phyloP scores from a whole-genome alignment of 345 rosid species.

The Angophora floribunda region DNA sequence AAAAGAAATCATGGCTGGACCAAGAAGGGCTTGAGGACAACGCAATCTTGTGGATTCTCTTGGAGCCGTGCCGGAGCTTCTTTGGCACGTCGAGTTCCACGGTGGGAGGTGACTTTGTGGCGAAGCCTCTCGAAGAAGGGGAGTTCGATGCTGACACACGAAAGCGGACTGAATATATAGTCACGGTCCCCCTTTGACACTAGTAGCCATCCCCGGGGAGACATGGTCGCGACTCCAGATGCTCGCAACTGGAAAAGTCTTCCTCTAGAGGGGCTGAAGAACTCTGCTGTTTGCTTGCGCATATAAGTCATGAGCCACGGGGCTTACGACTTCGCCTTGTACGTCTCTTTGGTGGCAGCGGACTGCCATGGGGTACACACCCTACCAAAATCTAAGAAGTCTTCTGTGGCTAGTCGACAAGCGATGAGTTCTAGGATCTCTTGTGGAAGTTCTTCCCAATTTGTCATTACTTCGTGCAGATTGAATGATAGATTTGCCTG shows the following conservation, averaged over 20 bases:
- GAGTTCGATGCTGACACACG: not conserved
- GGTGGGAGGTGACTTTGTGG: not conserved
- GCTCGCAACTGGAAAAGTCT: not conserved
- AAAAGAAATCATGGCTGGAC: too few relatives aligned
- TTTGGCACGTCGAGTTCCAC: too few relatives aligned
- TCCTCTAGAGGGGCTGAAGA: not conserved
- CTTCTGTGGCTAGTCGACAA: not conserved
- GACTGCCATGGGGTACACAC: not conserved
- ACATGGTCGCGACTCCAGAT: not conserved
- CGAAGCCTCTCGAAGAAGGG: not conserved
- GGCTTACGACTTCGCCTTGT: not conserved
- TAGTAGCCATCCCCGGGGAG: not conserved
- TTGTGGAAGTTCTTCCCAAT: not conserved
- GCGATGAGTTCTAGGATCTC: not conserved
- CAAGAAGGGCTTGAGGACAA: too few relatives aligned
- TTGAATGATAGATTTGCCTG: not conserved
- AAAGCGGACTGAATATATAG: not conserved
- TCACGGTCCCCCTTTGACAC: not conserved
- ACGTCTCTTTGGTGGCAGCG: not conserved
- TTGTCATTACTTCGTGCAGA: not conserved
- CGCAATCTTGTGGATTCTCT: too few relatives aligned
- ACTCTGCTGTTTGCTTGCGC: not conserved
- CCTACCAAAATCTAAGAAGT: not conserved
- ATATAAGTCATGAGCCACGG: not conserved
- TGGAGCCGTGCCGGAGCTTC: too few relatives aligned